Conservation (phyloP, 2,329 filamentous ascomycete genomes). For the Botryotinia narcissicola region DNA sequence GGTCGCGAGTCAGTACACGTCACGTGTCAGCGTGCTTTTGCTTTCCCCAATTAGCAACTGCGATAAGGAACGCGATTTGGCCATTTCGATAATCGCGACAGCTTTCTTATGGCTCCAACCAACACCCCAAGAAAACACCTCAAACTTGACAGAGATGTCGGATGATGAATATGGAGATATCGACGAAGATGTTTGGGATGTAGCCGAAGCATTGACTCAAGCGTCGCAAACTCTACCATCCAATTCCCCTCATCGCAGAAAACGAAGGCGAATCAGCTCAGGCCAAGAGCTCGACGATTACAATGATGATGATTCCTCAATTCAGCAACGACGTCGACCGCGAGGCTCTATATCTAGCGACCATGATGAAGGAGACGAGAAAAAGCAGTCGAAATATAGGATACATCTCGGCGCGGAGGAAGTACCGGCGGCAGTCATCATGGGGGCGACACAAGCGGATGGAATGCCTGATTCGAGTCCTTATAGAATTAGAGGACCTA, state of each 20-base stretch:
- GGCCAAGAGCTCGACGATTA: conserved; percentile 11
- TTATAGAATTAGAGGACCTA: conserved; percentile 49
- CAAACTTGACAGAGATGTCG: conserved; percentile 11
- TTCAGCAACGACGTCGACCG: conserved; percentile 22
- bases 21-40: conserved; percentile 14
- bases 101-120: neutral
- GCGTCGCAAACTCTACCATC: conserved; percentile 20
- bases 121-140: neutral
- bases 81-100: conserved; percentile 2
- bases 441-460: conserved; percentile 38
- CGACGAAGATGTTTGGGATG: conserved; percentile 16
- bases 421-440: conserved; percentile 31
- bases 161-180: conserved; percentile 23
- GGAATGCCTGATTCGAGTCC: conserved; percentile 45
- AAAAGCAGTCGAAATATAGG: conserved; percentile 36
- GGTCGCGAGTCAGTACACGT: too few relatives aligned
- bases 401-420: conserved; percentile 33
- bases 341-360: conserved; percentile 22
- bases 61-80: conserved; percentile 17
- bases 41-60: neutral
- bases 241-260: conserved; percentile 5
- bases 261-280: conserved; percentile 19
- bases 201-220: conserved; percentile 21
- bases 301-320: neutral
- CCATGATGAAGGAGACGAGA: conserved; percentile 29